Evolutionary conservation across 2,329 filamentous ascomycete genomes (phyloP), one percentile per base, ranked within the genome.

Genomic region (Eutypa lata): DNA sequence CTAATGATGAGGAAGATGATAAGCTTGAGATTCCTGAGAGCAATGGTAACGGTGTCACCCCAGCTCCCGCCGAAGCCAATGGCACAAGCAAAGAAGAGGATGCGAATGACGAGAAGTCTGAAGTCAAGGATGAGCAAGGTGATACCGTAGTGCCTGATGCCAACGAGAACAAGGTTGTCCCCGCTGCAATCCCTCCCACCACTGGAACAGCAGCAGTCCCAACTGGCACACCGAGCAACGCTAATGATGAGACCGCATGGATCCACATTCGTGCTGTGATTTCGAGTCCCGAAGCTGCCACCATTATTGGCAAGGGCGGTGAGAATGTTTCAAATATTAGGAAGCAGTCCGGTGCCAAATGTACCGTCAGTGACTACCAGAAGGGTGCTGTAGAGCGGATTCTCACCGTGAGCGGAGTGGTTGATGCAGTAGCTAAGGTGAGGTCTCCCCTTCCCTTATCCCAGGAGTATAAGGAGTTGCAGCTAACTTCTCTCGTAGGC

Each of bases 261-360:
- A 92, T 99, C 62, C 94, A 99, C 71, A 90, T 99, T 64, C 89
- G 94, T 62, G 91, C 94, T 52, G 92, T 97, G 65, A 99, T 99
- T 65, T 96, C 93, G 49, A 99, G 93, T 73, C 91, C 91, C 45
- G 94, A 99, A 74, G 94, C 94, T 61, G 94, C 94, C 38, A 99
- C 94, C 47, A 91, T 97, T 61, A 99, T 99, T 73, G 94, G 94
- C 68, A 99, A 99, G 76, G 93, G 92, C 58, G 94, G 94, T 69
- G 94, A 99, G 79, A 99, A 99, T 68, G 94, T 99, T 47, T 96
- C 92, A 62, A 91, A 96, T 75, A 97, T 99, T 68, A 87, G 94
- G 62, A 91, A 90, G 70, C 81, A 96, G 75, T 97, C 94, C 49
- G 92, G 91, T 65, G 94, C 94, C 61, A 97, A 97, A 76, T 99